These are phyloP conservation scores for Globisporangium radiosum DNA, from an alignment of 352 stramenopile species.

Conservation along the genomic window DNA sequence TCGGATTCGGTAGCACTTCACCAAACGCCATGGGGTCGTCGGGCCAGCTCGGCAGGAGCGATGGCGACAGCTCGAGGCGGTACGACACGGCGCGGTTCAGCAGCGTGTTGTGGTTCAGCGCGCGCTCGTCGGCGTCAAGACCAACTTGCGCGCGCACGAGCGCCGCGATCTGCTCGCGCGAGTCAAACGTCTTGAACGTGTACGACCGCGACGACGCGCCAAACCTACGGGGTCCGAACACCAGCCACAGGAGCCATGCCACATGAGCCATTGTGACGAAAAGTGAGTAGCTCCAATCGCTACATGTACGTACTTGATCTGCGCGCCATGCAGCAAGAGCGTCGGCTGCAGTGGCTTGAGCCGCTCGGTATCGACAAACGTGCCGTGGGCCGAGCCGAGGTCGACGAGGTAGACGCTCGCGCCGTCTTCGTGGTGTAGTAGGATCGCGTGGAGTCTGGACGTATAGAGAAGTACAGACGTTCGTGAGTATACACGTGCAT, in stretches of 20 bases:
- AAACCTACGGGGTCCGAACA: slow-evolving; percentile 22
- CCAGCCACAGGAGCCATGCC: no score
- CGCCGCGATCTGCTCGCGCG: slow-evolving; percentile 61
- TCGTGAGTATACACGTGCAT: no score
- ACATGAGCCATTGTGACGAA: no score
- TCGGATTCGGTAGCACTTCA: slow-evolving; percentile 6
- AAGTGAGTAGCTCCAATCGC: no score
- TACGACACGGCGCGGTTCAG: slow-evolving; percentile 77
- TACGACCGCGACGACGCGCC: slow-evolving; percentile 74
- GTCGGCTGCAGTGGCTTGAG: slow-evolving; percentile 61
- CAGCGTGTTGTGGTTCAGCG: slow-evolving; percentile 76
- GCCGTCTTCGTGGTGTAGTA: slow-evolving; percentile 73
- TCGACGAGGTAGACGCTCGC: slow-evolving; percentile 66
- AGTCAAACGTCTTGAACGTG: slow-evolving; percentile 80
- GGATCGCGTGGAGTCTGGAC: slow-evolving; percentile 49
- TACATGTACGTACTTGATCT: slow-evolving; percentile 30
- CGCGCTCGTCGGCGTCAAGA: slow-evolving; percentile 46
- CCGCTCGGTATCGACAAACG: slow-evolving; percentile 60
- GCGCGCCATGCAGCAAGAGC: slow-evolving; percentile 50
- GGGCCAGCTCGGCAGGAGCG: background rate
- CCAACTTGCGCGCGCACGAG: slow-evolving; percentile 44
- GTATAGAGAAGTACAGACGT: no score
- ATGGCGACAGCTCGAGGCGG: slow-evolving; percentile 60
- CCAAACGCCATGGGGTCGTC: slow-evolving; percentile 36
- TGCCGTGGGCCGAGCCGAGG: slow-evolving; percentile 70